phyloP scores from a whole-genome alignment of 441 rosid species.

The Erodium moschatum region DNA sequence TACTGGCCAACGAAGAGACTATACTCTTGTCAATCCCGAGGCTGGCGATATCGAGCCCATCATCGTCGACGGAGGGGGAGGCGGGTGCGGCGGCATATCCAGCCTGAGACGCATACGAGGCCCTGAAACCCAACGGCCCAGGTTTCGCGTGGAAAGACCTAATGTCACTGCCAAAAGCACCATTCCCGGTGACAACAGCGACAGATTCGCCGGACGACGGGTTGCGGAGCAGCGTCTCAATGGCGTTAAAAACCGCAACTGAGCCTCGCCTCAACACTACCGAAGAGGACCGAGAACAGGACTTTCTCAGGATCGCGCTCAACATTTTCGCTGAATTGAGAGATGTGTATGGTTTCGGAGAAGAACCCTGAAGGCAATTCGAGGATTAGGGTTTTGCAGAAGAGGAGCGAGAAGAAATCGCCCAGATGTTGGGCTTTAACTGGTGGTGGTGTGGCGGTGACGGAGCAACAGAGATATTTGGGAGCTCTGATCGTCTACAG shows the following conservation, averaged over 20 bases:
- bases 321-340: background rate
- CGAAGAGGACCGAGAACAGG: background rate
- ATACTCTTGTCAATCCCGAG: constrained; percentile 4
- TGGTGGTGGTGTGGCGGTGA: background rate
- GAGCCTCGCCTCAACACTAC: constrained; percentile 1
- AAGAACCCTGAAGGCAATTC: background rate
- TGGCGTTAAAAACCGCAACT: background rate
- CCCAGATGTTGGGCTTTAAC: background rate
- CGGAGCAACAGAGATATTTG: background rate
- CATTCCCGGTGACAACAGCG: background rate
- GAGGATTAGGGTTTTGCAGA: constrained; percentile 3
- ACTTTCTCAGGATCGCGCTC: background rate
- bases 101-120: background rate
- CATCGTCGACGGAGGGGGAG: background rate
- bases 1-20: background rate
- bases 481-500: background rate
- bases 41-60: constrained; percentile 3
- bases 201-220: background rate
- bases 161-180: background rate
- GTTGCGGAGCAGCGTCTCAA: background rate
- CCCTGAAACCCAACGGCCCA: background rate
- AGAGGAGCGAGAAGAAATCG: background rate
- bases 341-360: background rate
- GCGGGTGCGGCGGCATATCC: background rate
- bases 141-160: background rate